These are phyloP conservation scores for Globisporangium yorkense DNA, from an alignment of 352 stramenopile genomes.

Conservation along the genomic window DNA sequence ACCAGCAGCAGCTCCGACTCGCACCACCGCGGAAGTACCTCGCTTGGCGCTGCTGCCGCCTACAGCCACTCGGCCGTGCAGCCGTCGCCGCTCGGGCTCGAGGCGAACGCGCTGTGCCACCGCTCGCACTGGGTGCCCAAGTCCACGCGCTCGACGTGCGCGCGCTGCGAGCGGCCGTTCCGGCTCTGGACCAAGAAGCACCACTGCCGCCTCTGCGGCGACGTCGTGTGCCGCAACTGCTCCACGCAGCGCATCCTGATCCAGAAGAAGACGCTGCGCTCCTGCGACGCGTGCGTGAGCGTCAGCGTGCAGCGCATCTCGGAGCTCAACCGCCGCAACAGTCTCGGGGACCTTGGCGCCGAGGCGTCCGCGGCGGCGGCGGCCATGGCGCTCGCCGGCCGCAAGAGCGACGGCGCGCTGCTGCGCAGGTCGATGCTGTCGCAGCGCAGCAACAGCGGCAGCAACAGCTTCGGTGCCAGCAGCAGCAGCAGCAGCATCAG, in stretches of 20 bases:
- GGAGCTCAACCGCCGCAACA: constrained; percentile 35
- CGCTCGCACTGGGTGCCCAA: constrained; percentile 75
- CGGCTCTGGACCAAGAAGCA: constrained; percentile 63
- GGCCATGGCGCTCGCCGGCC: not conserved
- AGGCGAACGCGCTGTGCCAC: constrained; percentile 60
- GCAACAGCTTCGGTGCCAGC: not conserved
- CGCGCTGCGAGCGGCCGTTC: constrained; percentile 60
- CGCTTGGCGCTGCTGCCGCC: constrained; percentile 11
- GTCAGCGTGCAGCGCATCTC: constrained; percentile 46
- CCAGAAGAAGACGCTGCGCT: constrained; percentile 64
- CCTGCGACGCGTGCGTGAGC: constrained; percentile 72
- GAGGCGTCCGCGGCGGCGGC: constrained; percentile 13
- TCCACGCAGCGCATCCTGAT: constrained; percentile 71
- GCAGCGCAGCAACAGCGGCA: constrained; percentile 1
- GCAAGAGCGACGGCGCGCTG: constrained; percentile 15
- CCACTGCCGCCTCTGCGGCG: constrained; percentile 73
- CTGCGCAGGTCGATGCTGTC: constrained; percentile 10
- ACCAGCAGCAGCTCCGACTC: constrained; percentile 6
- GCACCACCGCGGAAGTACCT: not conserved
- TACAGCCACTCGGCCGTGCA: constrained; percentile 61
- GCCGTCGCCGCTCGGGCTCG: constrained; percentile 42
- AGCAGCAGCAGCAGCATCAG: not conserved
- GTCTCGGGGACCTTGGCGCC: constrained; percentile 21
- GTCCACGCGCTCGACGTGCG: constrained; percentile 52
- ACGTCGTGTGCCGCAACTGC: constrained; percentile 69